Base-by-base conservation (phyloP, 2,329 filamentous ascomycete genomes). In the Cladorrhinum sp. region DNA sequence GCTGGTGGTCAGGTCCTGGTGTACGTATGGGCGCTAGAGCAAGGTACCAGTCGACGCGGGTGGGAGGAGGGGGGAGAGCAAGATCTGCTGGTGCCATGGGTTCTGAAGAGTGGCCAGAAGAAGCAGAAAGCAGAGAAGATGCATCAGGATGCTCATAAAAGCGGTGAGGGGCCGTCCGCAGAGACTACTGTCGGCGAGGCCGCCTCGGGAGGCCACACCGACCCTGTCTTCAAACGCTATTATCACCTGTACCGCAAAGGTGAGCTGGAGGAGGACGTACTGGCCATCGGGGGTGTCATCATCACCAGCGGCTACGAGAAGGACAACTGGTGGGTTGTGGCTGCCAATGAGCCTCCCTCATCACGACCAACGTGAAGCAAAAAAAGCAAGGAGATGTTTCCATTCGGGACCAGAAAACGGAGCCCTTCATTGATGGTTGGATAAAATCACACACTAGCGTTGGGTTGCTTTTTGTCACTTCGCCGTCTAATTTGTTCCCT, bases 321-420 rank as follows among this genome's bases (percentile, higher is more conserved):
- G 78, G 95, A 98, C 72, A 99, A 99, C 77, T 98, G 95, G 95
- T 99, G 93, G 93, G 92, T 87, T 57, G 87, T 96, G 56, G 64
- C 63, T 54, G 53, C 64, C 61, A 65, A 68, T 64, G 59, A 57
- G 50, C 55, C 52, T 12, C 24, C 23, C 23, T 23, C 55, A 48
- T 55, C 53, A 60, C 50, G 57, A 41, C 36, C 49, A 61, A 61
- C 38, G 51, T 55, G 45, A 64, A 57, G 29, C 22, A 55, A 13
- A 49, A 13, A 49, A 58, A 54, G 10, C 32, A 49, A 50, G 25
- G 54, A 16, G 16, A 49, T 52, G 54, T 50, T 59, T 51, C 36
- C 53, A 53, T 52, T 50, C 45, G 45, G 48, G 25, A 50, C 25
- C 27, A 32, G 20, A 24, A 57, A 41, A 45, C 20, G 25, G 22